Evolutionary conservation across 441 rosid genomes (phyloP), one percentile per base, ranked within the genome.

Genomic region (Pelargonium myrrhifolium): DNA sequence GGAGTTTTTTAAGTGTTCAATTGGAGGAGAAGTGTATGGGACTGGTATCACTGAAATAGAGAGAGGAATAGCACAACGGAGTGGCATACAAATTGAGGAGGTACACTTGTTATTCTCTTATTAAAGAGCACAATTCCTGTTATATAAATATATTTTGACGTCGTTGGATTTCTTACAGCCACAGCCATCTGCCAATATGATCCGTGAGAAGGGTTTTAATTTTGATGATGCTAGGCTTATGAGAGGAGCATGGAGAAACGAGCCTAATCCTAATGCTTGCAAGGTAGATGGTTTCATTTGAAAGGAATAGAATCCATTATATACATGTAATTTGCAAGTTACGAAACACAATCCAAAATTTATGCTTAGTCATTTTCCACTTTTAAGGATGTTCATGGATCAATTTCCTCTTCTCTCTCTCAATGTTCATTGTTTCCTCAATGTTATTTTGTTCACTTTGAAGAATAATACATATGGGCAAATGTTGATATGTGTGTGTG

Each of bases 1-100:
- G 99, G 99, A 95, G 86, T 92, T 95, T 77, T 95, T 95, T 74
- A 95, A 95, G 82, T 92, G 99, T 75, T 90, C 99, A 15, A 90
- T 95, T 84, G 99, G 96, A 71, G 99, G 97, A 74, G 94, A 85
- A 83, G 80, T 83, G 64, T 95, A 95, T 78, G 99, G 99, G 75
- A 79, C 89, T 73, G 99, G 99, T 69, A 42, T 87, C 76, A 95
- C 98, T 69, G 99, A 95, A 81, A 89, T 89, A 73, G 99, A 95
- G 80, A 84, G 78, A 80, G 98, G 90, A 49, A 82, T 86, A 51
- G 95, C 96, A 17, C 81, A 84, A 67, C 84, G 88, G 70, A 82
- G 68, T 78, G 99, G 98, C 72, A 68, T 80, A 39, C 85, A 80
- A 80, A 40, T 92, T 69, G 80, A 76, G 73, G 99, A 86, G 84